Base-by-base conservation (phyloP, 2,329 filamentous ascomycete genomes). In the Scytalidium lignicola region DNA sequence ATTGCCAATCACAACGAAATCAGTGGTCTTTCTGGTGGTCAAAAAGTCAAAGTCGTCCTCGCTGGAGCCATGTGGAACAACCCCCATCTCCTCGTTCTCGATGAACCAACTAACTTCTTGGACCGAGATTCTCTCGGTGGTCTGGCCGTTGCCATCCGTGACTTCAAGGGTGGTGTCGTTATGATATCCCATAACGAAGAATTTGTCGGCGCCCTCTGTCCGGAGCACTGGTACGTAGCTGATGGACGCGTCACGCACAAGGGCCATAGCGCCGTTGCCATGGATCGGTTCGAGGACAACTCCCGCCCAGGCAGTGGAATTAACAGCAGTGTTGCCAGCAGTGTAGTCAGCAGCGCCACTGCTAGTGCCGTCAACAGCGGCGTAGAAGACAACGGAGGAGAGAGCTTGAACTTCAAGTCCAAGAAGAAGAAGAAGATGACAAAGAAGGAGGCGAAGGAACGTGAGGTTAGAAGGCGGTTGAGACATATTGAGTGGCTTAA, bases 161-260 rank as follows among this genome's bases (percentile, higher is more conserved):
- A 97, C 66, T 99, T 95, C 82, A 95, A 90, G 75, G 93, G 93
- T 58, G 93, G 93, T 69, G 93, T 99, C 2, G 91, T 99, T 56
- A 95, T 99, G 85, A 99, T 99, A 70, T 96, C 91, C 54, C 93
- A 99, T 74, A 97, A 99, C 80, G 91, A 97, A 66, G 93, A 99
- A 70, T 99, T 99, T 63, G 91, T 99, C 46, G 91, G 92, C 51
- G 92, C 92, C 2, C 83, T 99, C 10, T 93, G 93, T 71, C 88
- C 88, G 3, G 95, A 99, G 74, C 91, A 97, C 71, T 95, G 93
- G 88, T 88, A 95, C 70, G 89, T 99, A 57, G 85, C 82, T 48
- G 89, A 92, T 61, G 93, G 93, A 2, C 85, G 86, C 44, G 85
- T 99, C 53, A 87, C 89, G 2, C 85, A 91, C 71, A 90, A 90